These are phyloP conservation scores for Takakia lepidozioides DNA, from an alignment of 225 moss, liverwort and hornwort species.

Conservation along the genomic window DNA sequence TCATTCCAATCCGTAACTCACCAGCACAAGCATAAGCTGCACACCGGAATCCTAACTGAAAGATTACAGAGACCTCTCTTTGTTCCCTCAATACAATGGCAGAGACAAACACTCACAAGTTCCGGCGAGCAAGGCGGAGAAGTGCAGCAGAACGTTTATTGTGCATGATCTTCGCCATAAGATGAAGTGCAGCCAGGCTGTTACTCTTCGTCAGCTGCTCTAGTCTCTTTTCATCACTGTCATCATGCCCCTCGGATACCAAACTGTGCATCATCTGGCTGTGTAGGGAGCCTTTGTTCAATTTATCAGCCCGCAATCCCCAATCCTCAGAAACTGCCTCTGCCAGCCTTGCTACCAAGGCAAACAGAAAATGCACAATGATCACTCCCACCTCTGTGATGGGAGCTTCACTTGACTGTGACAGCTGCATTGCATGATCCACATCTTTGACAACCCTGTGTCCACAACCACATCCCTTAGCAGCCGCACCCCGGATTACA, in stretches of 20 bases:
- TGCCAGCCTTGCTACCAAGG: conserved; percentile 60
- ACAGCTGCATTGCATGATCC: conserved; percentile 76
- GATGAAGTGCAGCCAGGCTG: conserved; percentile 66
- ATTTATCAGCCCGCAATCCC: conserved; percentile 41
- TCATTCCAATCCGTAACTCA: too few species aligned
- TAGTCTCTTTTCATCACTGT: conserved; percentile 35
- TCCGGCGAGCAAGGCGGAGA: conserved; percentile 80
- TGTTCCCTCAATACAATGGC: too few species aligned
- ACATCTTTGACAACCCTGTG: conserved; percentile 76
- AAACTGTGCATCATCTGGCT: conserved; percentile 53
- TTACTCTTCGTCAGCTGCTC: conserved; percentile 65
- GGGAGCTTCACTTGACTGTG: conserved; percentile 54
- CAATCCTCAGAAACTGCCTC: conserved; percentile 89
- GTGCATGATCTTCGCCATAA: conserved; percentile 77
- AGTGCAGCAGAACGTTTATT: conserved; percentile 69
- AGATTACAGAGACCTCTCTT: too few species aligned
- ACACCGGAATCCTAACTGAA: too few species aligned
- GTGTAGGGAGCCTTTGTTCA: conserved; percentile 42
- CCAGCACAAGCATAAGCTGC: too few species aligned
- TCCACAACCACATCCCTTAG: neutral
- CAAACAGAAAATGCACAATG: conserved; percentile 76
- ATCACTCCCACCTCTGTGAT: conserved; percentile 68
- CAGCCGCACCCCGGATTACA: neutral
- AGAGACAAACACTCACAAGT: conserved; percentile 68
- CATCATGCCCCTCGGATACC: conserved; percentile 44